A percentile compares a stretch with the other conserved stretches of the same genome.
Conservation (phyloP, 1,284 basidiomycete species). For the Meripilus lineatus region DNA sequence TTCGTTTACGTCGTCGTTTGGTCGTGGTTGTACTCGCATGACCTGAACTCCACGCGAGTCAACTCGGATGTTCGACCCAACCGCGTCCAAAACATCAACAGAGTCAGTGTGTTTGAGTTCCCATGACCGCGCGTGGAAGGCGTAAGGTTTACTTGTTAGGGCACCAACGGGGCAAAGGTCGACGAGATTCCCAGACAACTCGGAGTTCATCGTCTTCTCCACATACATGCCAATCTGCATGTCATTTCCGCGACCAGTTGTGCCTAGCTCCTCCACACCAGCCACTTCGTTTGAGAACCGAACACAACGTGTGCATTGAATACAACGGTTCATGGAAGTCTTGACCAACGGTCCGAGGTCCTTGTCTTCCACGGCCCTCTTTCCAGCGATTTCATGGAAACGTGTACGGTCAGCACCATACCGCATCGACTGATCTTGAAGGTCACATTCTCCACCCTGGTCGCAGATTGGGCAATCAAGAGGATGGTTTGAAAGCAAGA, state of each 20-base stretch:
- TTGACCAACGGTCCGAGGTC: constrained; percentile 97
- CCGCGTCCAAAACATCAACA: constrained; percentile 95
- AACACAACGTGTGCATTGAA: constrained; percentile 99
- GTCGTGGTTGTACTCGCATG: constrained; percentile 95
- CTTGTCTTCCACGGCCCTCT: constrained; percentile 98
- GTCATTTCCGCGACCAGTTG: constrained; percentile 96
- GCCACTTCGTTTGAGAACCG: constrained; percentile 99
- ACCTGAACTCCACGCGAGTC: constrained; percentile 96
- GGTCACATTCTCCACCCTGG: constrained; percentile 97
- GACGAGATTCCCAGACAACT: constrained; percentile 96
- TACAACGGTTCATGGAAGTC: constrained; percentile 99
- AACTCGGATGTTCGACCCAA: constrained; percentile 96
- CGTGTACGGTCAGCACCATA: constrained; percentile 97
- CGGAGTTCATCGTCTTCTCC: constrained; percentile 96
- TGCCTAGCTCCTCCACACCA: constrained; percentile 96
- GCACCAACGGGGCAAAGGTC: constrained; percentile 98
- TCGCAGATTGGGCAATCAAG: constrained; percentile 99
- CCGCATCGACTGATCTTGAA: constrained; percentile 99
- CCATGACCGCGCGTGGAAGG: constrained; percentile 97
- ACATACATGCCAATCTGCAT: constrained; percentile 99
- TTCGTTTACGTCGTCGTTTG: constrained; percentile 98
- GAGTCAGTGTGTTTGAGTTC: constrained; percentile 99
- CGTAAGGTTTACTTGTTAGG: constrained; percentile 96
- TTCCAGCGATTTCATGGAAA: constrained; percentile 97
- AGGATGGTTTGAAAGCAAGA: constrained; percentile 95